Conservation (phyloP, 768 basidiomycete genomes). For the Tulasnella sp. region DNA sequence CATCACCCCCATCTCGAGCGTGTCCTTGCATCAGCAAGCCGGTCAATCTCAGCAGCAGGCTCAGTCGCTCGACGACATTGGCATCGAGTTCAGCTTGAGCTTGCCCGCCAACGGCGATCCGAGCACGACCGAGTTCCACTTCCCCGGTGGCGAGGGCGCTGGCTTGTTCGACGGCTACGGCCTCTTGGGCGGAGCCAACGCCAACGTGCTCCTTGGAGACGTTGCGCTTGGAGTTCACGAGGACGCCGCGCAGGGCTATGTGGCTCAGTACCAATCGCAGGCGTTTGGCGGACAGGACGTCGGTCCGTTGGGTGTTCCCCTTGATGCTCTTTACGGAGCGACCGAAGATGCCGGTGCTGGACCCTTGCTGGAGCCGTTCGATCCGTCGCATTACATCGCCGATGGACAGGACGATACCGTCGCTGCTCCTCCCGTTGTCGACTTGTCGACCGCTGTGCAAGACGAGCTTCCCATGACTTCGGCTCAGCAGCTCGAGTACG, state of each 20-base stretch:
- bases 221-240: slow-evolving; percentile 9
- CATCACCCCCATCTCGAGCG: slow-evolving; percentile 5
- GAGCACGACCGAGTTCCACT: background rate
- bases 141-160: background rate
- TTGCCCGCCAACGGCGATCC: background rate
- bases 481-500: slow-evolving; percentile 7
- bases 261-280: background rate
- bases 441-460: background rate
- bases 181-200: background rate
- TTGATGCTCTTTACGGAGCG: slow-evolving; percentile 5
- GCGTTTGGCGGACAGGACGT: background rate
- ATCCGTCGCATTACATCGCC: slow-evolving; percentile 1
- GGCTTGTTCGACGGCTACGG: background rate
- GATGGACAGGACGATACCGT: background rate
- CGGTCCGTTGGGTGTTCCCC: slow-evolving; percentile 5
- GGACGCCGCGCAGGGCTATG: background rate
- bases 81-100: slow-evolving; percentile 10
- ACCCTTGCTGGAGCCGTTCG: background rate
- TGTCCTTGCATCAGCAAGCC: background rate
- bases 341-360: background rate
- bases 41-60: background rate
- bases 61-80: slow-evolving; percentile 3
- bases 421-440: background rate
- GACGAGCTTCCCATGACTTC: slow-evolving; percentile 9
- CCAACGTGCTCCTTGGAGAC: slow-evolving; percentile 6